These are phyloP conservation scores for Colletotrichum gloeosporioides DNA, from an alignment of 2,329 filamentous ascomycete species.

Conservation along the genomic window DNA sequence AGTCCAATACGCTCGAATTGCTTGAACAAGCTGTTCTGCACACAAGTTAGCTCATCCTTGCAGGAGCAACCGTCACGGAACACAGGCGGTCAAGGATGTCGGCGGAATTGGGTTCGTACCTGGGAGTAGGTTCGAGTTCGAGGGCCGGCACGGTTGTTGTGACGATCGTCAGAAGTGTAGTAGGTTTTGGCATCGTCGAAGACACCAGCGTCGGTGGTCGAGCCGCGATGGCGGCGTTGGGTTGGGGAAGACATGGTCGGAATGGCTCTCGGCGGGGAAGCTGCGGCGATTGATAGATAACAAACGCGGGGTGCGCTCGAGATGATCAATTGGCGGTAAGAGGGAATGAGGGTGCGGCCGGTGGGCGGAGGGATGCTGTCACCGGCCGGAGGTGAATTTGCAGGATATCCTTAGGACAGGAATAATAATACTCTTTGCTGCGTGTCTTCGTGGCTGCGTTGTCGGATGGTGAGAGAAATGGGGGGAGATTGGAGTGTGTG, in stretches of 20 bases:
- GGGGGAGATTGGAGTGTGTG: constrained; percentile 15
- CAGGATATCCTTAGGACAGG: not conserved
- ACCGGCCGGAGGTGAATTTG: not conserved
- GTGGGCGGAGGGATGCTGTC: not conserved
- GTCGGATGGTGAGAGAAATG: constrained; percentile 4
- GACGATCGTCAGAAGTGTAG: constrained; percentile 61
- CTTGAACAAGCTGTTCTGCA: constrained; percentile 57
- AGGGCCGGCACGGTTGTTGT: constrained; percentile 51
- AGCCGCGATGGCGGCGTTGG: constrained; percentile 32
- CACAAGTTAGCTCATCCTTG: not conserved
- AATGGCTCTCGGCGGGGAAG: not conserved
- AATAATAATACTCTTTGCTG: not conserved
- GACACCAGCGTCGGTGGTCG: constrained; percentile 53
- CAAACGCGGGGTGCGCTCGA: not conserved
- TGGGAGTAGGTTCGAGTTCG: constrained; percentile 64
- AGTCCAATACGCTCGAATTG: constrained; percentile 58
- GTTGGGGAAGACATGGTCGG: constrained; percentile 22
- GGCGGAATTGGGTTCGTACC: constrained; percentile 36
- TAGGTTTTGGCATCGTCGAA: constrained; percentile 66
- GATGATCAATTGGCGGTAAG: not conserved
- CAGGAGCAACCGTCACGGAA: not conserved
- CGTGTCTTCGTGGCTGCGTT: constrained; percentile 2
- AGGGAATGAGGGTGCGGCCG: not conserved
- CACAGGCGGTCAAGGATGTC: not conserved
- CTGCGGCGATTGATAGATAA: not conserved